These are phyloP conservation scores for Zoysia matrella DNA, from an alignment of 202 grass and related monocot species.

Conservation along the genomic window DNA sequence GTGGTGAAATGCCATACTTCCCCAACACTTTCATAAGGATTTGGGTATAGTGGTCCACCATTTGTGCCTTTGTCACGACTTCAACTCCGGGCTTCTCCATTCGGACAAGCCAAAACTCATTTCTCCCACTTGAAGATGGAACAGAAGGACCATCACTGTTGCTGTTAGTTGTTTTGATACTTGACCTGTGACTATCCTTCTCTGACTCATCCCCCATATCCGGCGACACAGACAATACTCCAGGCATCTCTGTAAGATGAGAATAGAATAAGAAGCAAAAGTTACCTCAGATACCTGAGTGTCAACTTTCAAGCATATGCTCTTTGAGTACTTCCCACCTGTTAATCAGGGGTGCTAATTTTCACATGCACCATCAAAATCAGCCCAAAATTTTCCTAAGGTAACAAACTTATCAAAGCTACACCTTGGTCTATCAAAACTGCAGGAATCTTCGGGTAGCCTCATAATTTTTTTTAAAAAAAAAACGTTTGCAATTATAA, in stretches of 20 bases:
- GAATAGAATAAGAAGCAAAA: conserved; percentile 26
- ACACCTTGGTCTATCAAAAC: background rate
- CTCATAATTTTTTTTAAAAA: background rate
- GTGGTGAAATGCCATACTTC: conserved; percentile 63
- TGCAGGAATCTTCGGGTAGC: background rate
- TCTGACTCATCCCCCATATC: conserved; percentile 54
- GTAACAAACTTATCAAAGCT: background rate
- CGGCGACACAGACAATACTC: conserved; percentile 63
- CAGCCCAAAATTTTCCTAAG: background rate
- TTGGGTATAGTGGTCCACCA: conserved; percentile 83
- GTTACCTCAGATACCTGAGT: background rate
- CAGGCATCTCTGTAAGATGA: conserved; percentile 52
- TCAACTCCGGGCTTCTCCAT: conserved; percentile 79
- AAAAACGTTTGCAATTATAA: too few relatives aligned
- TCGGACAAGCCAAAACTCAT: conserved; percentile 77
- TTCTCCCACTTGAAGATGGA: conserved; percentile 48
- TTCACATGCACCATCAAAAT: background rate
- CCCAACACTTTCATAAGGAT: conserved; percentile 79
- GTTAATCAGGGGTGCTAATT: conserved; percentile 6
- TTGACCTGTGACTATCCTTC: conserved; percentile 30
- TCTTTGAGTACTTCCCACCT: background rate
- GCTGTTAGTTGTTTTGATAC: conserved; percentile 29
- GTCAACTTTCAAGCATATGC: conserved; percentile 4
- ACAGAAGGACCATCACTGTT: conserved; percentile 37
- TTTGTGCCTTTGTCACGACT: conserved; percentile 87